These are phyloP conservation scores for Cladobotryum mycophilum DNA, from an alignment of 2,329 filamentous ascomycete genomes.

Conservation along the genomic window DNA sequence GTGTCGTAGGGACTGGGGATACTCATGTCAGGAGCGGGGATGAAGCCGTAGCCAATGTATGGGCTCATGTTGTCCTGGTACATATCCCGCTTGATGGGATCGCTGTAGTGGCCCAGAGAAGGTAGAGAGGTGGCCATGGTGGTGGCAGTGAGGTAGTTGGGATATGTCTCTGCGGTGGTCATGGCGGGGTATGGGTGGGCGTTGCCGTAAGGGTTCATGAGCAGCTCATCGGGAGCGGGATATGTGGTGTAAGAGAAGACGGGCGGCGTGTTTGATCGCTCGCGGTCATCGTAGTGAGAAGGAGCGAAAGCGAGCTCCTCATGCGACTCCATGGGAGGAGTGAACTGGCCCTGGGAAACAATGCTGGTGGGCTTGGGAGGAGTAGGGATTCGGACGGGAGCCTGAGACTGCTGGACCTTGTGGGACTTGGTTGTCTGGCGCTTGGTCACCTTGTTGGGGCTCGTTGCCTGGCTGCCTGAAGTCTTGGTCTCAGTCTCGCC, in stretches of 20 bases:
- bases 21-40: constrained; percentile 58
- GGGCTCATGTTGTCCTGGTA: constrained; percentile 56
- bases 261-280: constrained; percentile 65
- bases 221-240: constrained; percentile 57
- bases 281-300: constrained; percentile 47
- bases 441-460: constrained; percentile 39
- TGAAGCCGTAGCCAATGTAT: constrained; percentile 62
- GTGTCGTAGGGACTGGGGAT: constrained; percentile 57
- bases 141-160: constrained; percentile 48
- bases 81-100: constrained; percentile 61
- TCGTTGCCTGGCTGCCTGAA: constrained; percentile 24
- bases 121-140: constrained; percentile 55
- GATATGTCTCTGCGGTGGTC: constrained; percentile 45
- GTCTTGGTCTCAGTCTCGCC: constrained; percentile 37
- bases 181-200: constrained; percentile 47
- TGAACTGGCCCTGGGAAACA: constrained; percentile 49
- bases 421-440: constrained; percentile 26
- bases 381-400: constrained; percentile 11
- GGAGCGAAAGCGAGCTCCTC: constrained; percentile 62
- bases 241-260: constrained; percentile 63
- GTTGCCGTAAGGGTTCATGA: constrained; percentile 53
- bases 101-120: constrained; percentile 57
- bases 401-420: constrained; percentile 20
- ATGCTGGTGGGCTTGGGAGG: constrained; percentile 30
- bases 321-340: constrained; percentile 52